A percentile compares a stretch with the other conserved stretches of the same genome.
Evolutionary conservation across 345 rosid genomes (phyloP).

Genomic region (Camelina sativa): DNA sequence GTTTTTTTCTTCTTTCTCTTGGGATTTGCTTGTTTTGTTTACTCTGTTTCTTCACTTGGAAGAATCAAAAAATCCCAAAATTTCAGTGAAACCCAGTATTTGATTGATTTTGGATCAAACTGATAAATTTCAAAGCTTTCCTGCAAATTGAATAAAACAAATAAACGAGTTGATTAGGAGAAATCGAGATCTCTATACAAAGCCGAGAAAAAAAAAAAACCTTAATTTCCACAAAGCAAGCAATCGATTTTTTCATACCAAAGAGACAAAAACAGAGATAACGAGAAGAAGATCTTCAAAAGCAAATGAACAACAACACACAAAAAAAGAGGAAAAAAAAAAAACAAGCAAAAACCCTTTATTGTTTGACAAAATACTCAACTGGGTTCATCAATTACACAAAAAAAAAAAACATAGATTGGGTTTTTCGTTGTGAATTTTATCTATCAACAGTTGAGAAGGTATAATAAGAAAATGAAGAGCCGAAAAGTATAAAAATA

Average conservation of each 20-base stretch:
- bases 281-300: constrained; percentile 24
- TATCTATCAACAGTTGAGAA: neutral
- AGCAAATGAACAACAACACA: constrained; percentile 17
- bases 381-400: constrained; percentile 17
- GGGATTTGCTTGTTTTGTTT: neutral
- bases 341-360: constrained; percentile 20
- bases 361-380: neutral
- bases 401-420: constrained; percentile 12
- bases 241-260: neutral
- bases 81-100: constrained; percentile 24
- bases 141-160: constrained; percentile 33
- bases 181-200: constrained; percentile 12
- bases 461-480: neutral
- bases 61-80: constrained; percentile 23
- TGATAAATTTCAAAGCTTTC: constrained; percentile 23
- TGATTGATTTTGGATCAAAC: constrained; percentile 30
- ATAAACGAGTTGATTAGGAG: constrained; percentile 22
- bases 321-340: neutral
- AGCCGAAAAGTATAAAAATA: neutral
- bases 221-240: constrained; percentile 1
- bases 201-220: neutral
- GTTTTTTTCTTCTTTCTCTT: neutral
- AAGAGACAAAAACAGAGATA: neutral
- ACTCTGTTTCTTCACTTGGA: constrained; percentile 41
- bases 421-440: neutral